A percentile compares a stretch with the other conserved stretches of the same genome.
Conservation (phyloP, 106 monocot genomes). For the Platanthera guangdongensis region DNA sequence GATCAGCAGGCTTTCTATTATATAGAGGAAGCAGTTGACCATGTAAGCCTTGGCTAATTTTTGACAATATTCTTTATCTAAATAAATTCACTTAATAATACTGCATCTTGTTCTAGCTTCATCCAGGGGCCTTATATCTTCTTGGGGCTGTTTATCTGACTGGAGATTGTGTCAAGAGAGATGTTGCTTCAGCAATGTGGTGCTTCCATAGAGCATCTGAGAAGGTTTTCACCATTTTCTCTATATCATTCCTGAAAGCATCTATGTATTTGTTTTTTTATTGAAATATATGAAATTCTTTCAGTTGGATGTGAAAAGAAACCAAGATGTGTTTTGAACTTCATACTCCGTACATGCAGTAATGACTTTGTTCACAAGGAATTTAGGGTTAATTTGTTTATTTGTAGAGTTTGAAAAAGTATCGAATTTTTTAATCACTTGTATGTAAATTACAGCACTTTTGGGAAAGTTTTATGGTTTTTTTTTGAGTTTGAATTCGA, state of each 20-base stretch:
- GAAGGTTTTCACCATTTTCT: constrained; percentile 40
- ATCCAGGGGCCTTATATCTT: constrained; percentile 94
- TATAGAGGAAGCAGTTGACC: constrained; percentile 89
- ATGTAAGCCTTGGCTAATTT: constrained; percentile 31
- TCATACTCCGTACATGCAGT: too few species aligned
- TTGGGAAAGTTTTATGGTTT: too few species aligned
- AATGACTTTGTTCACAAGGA: too few species aligned
- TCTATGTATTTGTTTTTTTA: too few species aligned
- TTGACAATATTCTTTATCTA: not conserved
- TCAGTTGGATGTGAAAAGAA: too few species aligned
- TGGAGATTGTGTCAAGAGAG: constrained; percentile 89
- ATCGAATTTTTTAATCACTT: too few species aligned
- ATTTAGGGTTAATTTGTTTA: too few species aligned
- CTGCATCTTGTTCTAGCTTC: constrained; percentile 45
- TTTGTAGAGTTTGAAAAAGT: too few species aligned
- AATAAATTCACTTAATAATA: constrained; percentile 2
- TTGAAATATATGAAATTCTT: too few species aligned
- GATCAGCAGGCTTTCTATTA: constrained; percentile 95
- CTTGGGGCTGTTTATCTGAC: constrained; percentile 80
- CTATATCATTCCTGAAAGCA: not conserved
- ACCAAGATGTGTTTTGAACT: too few species aligned
- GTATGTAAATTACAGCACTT: too few species aligned
- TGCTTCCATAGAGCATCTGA: constrained; percentile 90
- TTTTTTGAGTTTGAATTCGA: too few species aligned
- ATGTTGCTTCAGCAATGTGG: constrained; percentile 89